Percentiles rank a stretch among this genome's conserved stretches.
Evolutionary conservation across 2,329 filamentous ascomycete genomes (phyloP).

Genomic region (Fusarium sp.): DNA sequence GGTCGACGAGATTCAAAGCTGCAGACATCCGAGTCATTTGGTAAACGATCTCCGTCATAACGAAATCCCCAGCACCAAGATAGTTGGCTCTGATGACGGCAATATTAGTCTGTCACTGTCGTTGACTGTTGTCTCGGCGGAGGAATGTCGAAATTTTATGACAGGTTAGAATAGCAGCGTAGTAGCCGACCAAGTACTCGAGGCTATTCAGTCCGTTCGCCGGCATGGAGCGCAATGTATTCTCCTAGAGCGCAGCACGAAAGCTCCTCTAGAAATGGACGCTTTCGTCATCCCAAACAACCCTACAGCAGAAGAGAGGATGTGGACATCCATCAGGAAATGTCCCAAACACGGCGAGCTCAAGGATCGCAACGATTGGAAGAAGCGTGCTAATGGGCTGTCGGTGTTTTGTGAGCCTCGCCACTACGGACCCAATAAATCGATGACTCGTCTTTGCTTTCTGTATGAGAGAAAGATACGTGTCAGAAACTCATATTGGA

Average conservation of each 20-base stretch:
- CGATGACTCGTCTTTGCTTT: not conserved
- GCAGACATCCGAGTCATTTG: not conserved
- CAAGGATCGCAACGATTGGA: not conserved
- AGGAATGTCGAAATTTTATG: not conserved
- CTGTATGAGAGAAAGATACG: not conserved
- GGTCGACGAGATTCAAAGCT: not conserved
- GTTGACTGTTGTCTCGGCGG: not conserved
- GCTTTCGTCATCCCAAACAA: not conserved
- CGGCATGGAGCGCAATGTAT: not conserved
- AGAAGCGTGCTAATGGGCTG: not conserved
- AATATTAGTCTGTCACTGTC: not conserved
- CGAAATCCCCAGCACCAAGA: not conserved
- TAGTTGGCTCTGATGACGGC: not conserved
- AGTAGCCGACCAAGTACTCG: not conserved
- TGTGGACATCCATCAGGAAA: not conserved
- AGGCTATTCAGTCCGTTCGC: not conserved
- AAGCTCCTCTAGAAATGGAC: not conserved
- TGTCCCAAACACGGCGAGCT: not conserved
- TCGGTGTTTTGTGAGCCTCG: not conserved
- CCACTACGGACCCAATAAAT: not conserved
- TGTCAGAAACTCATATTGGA: not conserved
- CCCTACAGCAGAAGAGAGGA: not conserved
- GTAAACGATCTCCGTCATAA: not conserved
- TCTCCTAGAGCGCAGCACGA: not conserved
- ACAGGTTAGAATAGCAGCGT: not conserved